These are phyloP conservation scores for Cryphonectria japonica DNA, from an alignment of 2,329 filamentous ascomycete genomes.

Conservation along the genomic window DNA sequence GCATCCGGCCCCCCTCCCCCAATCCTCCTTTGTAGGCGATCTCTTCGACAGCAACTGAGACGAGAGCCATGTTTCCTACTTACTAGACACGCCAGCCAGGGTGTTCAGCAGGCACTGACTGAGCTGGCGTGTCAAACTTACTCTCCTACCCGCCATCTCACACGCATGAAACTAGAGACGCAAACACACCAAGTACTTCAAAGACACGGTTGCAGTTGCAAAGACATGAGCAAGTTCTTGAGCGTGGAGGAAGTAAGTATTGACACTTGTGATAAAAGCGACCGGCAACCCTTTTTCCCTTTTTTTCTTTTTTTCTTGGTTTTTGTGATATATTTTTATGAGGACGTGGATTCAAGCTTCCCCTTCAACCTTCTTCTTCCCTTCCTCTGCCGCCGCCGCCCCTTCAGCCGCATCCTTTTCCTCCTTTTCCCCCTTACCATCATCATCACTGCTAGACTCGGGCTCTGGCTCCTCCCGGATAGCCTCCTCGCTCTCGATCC, in stretches of 20 bases:
- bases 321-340: background rate
- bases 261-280: background rate
- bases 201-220: background rate
- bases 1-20: no score
- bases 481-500: conserved; percentile 44
- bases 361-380: background rate
- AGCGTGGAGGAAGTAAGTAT: background rate
- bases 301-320: no score
- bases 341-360: background rate
- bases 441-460: conserved; percentile 37
- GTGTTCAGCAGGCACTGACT: no score
- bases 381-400: background rate
- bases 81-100: no score
- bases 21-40: no score
- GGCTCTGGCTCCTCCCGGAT: conserved; percentile 46
- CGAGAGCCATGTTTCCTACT: no score
- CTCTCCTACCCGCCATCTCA: background rate
- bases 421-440: conserved; percentile 1
- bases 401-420: background rate
- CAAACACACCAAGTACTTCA: background rate
- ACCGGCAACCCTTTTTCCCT: background rate
- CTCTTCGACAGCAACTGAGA: no score
- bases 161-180: background rate
- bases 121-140: no score
- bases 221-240: background rate